Evolutionary conservation across 139 green algal species (phyloP).

Genomic region (Ostreobium quekettii): DNA sequence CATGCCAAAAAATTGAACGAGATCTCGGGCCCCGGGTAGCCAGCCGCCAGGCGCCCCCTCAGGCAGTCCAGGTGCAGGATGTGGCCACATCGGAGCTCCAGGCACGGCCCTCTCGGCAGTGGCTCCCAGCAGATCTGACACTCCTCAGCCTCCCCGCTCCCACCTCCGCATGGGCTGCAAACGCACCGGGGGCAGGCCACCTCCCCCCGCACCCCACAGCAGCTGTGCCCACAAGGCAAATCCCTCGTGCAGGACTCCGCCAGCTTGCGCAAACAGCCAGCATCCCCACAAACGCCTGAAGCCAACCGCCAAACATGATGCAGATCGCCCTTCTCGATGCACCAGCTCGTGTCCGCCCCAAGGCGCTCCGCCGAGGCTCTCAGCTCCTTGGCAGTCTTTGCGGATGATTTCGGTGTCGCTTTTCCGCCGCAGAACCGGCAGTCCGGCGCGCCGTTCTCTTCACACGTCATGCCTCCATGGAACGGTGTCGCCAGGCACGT

Average conservation of each 20-base stretch:
- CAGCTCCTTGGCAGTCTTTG: neutral
- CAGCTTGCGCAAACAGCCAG: neutral
- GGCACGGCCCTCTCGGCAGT: neutral
- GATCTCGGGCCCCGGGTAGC: constrained; percentile 1
- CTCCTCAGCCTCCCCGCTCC: neutral
- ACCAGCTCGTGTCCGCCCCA: neutral
- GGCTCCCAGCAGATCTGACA: constrained; percentile 18
- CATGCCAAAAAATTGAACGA: constrained; percentile 12
- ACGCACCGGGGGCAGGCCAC: neutral
- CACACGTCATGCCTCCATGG: constrained; percentile 3
- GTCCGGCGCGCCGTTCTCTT: neutral
- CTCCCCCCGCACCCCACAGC: neutral
- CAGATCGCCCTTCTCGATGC: constrained; percentile 4
- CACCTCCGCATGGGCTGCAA: neutral
- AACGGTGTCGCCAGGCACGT: neutral
- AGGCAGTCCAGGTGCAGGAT: constrained; percentile 10
- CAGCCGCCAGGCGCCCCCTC: neutral
- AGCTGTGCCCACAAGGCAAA: constrained; percentile 6
- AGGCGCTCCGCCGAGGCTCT: neutral
- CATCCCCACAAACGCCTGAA: neutral
- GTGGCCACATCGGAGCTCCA: constrained; percentile 1
- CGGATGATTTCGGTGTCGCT: neutral
- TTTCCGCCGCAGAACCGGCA: constrained; percentile 4
- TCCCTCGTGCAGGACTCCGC: neutral
- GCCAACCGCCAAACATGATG: neutral